phyloP scores from a whole-genome alignment of 768 basidiomycete genomes.

The Tylopilus felleus region DNA sequence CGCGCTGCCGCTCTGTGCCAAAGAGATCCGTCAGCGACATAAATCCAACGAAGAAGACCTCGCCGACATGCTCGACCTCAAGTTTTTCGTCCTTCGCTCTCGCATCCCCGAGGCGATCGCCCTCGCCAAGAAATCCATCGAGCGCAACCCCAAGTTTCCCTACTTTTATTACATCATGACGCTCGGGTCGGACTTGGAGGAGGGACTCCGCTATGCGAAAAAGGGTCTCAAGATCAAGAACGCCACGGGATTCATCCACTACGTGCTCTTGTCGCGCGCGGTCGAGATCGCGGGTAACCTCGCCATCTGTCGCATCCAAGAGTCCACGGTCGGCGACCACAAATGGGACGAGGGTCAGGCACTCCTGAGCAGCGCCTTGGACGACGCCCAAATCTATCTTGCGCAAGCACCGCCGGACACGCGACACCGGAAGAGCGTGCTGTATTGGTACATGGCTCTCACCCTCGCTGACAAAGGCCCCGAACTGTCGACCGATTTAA shows the following conservation, averaged over 20 bases:
- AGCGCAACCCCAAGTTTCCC: slow-evolving; percentile 54
- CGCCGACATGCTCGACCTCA: slow-evolving; percentile 66
- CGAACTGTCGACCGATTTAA: slow-evolving; percentile 45
- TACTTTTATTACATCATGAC: slow-evolving; percentile 66
- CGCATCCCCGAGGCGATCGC: slow-evolving; percentile 47
- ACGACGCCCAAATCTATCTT: slow-evolving; percentile 54
- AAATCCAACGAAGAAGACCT: slow-evolving; percentile 42
- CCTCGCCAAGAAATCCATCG: slow-evolving; percentile 44
- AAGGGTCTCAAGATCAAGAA: slow-evolving; percentile 59
- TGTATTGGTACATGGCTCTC: slow-evolving; percentile 58
- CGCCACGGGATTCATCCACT: slow-evolving; percentile 53
- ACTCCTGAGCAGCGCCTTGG: slow-evolving; percentile 55
- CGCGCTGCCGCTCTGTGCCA: slow-evolving; percentile 56
- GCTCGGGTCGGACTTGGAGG: slow-evolving; percentile 43
- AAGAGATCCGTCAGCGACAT: slow-evolving; percentile 47
- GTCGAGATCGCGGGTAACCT: slow-evolving; percentile 58
- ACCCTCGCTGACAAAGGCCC: slow-evolving; percentile 50
- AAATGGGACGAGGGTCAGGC: slow-evolving; percentile 61
- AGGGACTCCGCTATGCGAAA: slow-evolving; percentile 61
- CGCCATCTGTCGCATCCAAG: slow-evolving; percentile 48
- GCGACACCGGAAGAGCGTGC: slow-evolving; percentile 54
- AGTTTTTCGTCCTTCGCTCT: slow-evolving; percentile 49
- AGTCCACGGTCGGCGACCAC: slow-evolving; percentile 37
- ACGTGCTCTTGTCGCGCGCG: slow-evolving; percentile 57
- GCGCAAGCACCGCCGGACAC: slow-evolving; percentile 59